A percentile compares a stretch with the other conserved stretches of the same genome.
Evolutionary conservation across 148 eudicot species (phyloP).

Genomic region (Rhododendron molle): DNA sequence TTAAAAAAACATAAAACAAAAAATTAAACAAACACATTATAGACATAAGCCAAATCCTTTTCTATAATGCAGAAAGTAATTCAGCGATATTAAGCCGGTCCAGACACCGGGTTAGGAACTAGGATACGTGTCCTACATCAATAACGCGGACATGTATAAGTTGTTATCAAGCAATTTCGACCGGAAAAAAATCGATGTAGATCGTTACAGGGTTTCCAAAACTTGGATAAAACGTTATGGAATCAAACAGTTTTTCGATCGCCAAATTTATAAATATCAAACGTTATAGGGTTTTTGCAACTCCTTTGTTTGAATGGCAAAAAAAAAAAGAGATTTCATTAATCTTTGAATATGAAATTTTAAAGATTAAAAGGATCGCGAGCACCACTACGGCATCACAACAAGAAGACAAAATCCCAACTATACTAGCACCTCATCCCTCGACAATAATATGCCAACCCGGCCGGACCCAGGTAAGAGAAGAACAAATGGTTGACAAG

Average conservation of each 20-base stretch:
- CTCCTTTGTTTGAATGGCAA: neutral
- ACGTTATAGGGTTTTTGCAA: neutral
- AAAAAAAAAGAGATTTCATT: neutral
- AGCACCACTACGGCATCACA: neutral
- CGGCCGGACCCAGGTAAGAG: neutral
- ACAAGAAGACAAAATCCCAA: neutral
- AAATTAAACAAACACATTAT: neutral
- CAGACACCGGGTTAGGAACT: neutral
- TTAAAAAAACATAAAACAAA: slow-evolving; percentile 3
- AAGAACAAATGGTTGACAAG: neutral
- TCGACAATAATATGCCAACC: neutral
- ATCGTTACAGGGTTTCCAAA: neutral
- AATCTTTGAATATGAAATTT: too few relatives aligned
- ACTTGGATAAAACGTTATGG: neutral
- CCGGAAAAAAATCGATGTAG: neutral
- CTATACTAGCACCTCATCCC: neutral
- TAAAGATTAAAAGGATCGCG: too few relatives aligned
- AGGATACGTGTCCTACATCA: neutral
- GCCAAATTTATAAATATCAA: neutral
- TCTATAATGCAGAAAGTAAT: neutral
- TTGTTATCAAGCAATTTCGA: neutral
- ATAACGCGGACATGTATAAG: neutral
- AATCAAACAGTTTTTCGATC: neutral
- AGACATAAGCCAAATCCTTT: neutral
- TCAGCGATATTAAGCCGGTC: neutral